Evolutionary conservation across 345 rosid species (phyloP), one percentile per base, ranked within the genome.

Genomic region (Alliaria petiolata): DNA sequence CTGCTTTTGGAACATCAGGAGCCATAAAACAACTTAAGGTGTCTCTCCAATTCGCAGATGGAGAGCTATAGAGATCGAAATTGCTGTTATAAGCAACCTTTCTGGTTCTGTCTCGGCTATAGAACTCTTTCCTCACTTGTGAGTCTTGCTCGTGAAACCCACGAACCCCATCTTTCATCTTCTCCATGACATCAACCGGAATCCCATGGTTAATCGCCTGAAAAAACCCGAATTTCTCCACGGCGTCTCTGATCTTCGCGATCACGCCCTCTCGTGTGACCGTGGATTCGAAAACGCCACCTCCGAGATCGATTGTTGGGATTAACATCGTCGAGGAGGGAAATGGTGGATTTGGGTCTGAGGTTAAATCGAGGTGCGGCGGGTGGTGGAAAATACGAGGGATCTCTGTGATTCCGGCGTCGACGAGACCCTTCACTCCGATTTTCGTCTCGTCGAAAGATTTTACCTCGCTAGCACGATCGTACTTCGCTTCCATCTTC

Each of bases 31-130:
- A 13, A 10, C 35, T 39, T 13, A 81, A 40, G 4, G 80, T 14
- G 45, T 81, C 84, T 31, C 84, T 75, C 82, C 82, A 81, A 25
- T 72, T 75, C 1, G 78, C 72, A 9, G 70, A 55, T 8, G 54
- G 61, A 14, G 76, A 31, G 3, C 13, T 28, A 14, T 67, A 78
- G 9, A 81, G 70, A 76, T 75, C 76, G 13, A 51, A 33, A 20
- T 76, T 76, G 15, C 70, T 76, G 15, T 43, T 52, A 46, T 69
- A 76, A 26, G 26, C 26, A 3, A 69, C 35, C 7, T 35, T 36
- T 20, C 15, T 54, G 2, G 58, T 70, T 15, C 13, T 20, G 34
- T 76, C 79, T 28, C 79, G 53, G 33, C 43, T 44, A 47, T 69
- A 76, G 1, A 44, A 26, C 26, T 9, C 8, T 33, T 20, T 76